Conservation (phyloP, 169 alveolate genomes). For the Eimeria acervulina region DNA sequence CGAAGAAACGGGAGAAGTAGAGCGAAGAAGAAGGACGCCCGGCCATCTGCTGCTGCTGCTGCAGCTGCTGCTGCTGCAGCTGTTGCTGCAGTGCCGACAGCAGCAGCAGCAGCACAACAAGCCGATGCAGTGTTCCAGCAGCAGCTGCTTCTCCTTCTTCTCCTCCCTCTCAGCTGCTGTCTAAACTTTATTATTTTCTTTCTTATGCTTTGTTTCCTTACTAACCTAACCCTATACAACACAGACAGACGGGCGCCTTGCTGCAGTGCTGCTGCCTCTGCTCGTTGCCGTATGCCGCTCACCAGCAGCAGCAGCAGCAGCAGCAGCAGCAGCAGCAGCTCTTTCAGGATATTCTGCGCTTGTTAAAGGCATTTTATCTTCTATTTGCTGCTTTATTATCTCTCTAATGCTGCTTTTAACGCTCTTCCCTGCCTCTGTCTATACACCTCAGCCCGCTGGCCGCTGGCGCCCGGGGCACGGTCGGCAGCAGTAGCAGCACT, state of each 20-base stretch:
- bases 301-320: neutral
- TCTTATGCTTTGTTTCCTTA: no score
- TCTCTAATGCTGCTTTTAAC: no score
- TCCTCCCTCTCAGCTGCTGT: neutral
- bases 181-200: no score
- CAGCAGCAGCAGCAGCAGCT: no score
- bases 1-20: no score
- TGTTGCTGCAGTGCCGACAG: neutral
- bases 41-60: no score
- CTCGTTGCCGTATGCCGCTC: neutral
- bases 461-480: neutral
- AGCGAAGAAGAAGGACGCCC: no score
- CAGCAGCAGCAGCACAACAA: neutral
- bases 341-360: neutral
- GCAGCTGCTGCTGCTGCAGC: neutral
- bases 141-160: neutral
- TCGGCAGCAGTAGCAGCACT: constrained; percentile 48
- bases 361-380: neutral
- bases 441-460: no score
- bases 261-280: no score
- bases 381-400: neutral
- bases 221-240: neutral
- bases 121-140: neutral
- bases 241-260: no score
- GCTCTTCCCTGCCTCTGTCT: no score